These are phyloP conservation scores for Xylaria digitata DNA, from an alignment of 2,329 filamentous ascomycete species.

Conservation along the genomic window DNA sequence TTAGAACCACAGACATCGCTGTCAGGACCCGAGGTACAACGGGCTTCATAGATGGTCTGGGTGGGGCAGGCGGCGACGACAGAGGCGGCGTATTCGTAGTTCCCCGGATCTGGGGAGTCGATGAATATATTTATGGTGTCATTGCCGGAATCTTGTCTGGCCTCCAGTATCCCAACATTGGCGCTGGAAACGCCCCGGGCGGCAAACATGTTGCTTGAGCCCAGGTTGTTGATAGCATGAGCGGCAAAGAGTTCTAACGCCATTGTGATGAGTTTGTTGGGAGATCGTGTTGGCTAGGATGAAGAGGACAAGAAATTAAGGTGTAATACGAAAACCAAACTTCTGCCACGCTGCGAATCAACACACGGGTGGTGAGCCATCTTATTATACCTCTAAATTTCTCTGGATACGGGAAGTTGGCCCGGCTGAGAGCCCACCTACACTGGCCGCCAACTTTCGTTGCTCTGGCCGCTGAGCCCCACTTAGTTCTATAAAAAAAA, in stretches of 20 bases:
- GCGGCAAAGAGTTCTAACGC: constrained; percentile 28
- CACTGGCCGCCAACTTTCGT: no score
- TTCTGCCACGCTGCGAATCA: neutral
- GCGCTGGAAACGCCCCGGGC: constrained; percentile 11
- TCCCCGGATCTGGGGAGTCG: neutral
- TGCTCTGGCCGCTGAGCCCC: no score
- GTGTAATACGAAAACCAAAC: neutral
- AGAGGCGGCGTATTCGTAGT: constrained; percentile 33
- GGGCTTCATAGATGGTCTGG: constrained; percentile 26
- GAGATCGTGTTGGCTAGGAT: neutral
- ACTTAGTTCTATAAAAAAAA: no score
- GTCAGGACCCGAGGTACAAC: constrained; percentile 25
- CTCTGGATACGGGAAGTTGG: neutral
- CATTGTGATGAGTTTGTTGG: constrained; percentile 12
- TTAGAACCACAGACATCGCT: constrained; percentile 12
- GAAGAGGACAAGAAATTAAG: neutral
- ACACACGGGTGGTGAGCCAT: constrained; percentile 15
- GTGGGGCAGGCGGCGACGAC: constrained; percentile 28
- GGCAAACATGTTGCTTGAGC: constrained; percentile 3
- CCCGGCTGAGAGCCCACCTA: constrained; percentile 9
- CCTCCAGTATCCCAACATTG: neutral
- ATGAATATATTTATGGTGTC: constrained; percentile 30
- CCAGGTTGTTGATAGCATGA: constrained; percentile 25
- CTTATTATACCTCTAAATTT: constrained; percentile 22
- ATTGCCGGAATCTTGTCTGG: constrained; percentile 7